Conservation (phyloP, 2,329 filamentous ascomycete genomes). For the Chaetomiaceae sp. region DNA sequence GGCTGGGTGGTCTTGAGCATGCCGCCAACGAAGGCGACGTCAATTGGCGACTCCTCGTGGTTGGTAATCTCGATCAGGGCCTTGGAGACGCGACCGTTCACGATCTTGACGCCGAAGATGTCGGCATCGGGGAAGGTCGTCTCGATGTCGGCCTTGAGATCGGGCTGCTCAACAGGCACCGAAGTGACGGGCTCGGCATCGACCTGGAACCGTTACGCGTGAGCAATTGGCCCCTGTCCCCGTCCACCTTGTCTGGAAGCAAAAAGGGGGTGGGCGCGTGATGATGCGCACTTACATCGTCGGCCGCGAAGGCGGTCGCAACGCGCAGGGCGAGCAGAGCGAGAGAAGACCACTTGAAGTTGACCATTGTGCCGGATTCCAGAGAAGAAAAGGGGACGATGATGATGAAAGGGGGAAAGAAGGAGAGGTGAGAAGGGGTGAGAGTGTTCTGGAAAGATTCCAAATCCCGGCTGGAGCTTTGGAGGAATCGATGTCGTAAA, state of each 20-base stretch:
- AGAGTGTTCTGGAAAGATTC: constrained; percentile 10
- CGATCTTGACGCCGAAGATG: constrained; percentile 90
- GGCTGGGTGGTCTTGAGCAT: constrained; percentile 57
- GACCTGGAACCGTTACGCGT: constrained; percentile 13
- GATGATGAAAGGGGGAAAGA: constrained; percentile 11
- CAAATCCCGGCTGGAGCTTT: constrained; percentile 14
- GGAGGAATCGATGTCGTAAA: constrained; percentile 15
- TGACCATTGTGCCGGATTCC: constrained; percentile 56
- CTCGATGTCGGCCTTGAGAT: constrained; percentile 60
- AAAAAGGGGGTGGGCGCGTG: constrained; percentile 19
- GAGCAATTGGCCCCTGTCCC: neutral
- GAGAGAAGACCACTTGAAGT: constrained; percentile 66
- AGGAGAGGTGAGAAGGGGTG: neutral
- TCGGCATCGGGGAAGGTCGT: constrained; percentile 65
- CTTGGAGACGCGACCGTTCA: constrained; percentile 85
- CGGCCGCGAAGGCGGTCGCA: constrained; percentile 59
- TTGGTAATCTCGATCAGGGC: constrained; percentile 80
- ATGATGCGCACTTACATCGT: constrained; percentile 46
- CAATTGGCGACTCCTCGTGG: constrained; percentile 70
- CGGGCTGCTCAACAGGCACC: constrained; percentile 29
- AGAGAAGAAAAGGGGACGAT: constrained; percentile 12
- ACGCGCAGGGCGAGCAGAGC: constrained; percentile 67
- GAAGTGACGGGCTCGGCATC: constrained; percentile 24
- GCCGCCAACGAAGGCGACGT: constrained; percentile 71
- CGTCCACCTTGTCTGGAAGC: neutral